Base-by-base conservation (phyloP, 805 yeast species). In the Jamesozyma piceae region DNA sequence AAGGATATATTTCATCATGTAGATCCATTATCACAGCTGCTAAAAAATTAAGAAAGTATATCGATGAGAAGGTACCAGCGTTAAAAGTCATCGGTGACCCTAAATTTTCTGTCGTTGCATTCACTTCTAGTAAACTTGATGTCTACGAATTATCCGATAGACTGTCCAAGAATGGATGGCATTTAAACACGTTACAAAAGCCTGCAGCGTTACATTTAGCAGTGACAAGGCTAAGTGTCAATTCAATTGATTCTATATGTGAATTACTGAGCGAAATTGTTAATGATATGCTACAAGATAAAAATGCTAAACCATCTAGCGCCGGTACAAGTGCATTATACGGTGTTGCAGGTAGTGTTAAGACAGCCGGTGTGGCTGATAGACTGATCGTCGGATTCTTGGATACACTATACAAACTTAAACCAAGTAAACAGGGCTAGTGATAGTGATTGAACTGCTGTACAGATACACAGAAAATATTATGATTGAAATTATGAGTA, bases 151-250 rank as follows among this genome's bases (percentile, higher is more conserved):
- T 90, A 30, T 77, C 88, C n/a, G 98, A 90, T 56, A 61, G 66
- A 30, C 63, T 90, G 58, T 60, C 74, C 28, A 65, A 69, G 38
- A 69, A 71, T 42, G 64, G 62, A 15, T 90, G 97, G 97, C 97
- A 90, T 63, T 70, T 90, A 51, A 78, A 82, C 41, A 72, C 95
- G 0, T 69, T 92, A 49, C 98, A 92, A 65, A 74, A 77, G 43
- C 98, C 98, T 4, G 73, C 95, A 0, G 95, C 97, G 0, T 64
- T 92, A 37, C 98, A 92, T 61, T 69, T 92, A 55, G 97, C 97
- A 0, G 74, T 86, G 28, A 92, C 98, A 0, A 71, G 72, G 43
- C 72, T 87, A 30, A 76, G 90, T 1, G 75, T 75, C 1, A 65
- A 74, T 0, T 75, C 78, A 1, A 73, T 81, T 26, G 82, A 77